Percentiles rank a stretch among this genome's conserved stretches.
Conservation (phyloP, 208 protist species). For the Leishmania martiniquensis region DNA sequence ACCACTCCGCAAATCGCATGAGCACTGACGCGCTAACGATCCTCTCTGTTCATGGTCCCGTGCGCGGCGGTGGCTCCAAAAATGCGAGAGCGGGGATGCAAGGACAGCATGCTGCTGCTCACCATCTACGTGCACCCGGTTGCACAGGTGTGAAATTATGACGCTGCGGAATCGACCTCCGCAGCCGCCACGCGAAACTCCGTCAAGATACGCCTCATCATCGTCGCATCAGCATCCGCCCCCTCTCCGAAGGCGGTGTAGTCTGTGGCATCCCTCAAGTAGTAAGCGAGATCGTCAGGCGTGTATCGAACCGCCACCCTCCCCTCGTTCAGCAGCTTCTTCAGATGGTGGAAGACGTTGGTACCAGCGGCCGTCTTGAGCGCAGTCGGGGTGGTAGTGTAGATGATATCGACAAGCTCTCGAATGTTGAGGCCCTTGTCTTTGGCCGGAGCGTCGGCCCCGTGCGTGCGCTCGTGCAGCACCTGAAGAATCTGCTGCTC, state of each 20-base stretch:
- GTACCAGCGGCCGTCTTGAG: conserved; percentile 49
- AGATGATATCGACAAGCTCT: conserved; percentile 50
- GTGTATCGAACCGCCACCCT: conserved; percentile 30
- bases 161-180: neutral
- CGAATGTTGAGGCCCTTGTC: conserved; percentile 28
- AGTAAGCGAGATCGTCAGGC: conserved; percentile 21
- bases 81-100: neutral
- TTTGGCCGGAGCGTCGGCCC: neutral
- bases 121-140: neutral
- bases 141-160: neutral
- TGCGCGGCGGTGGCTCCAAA: neutral
- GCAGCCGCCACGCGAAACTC: conserved; percentile 37
- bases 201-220: conserved; percentile 37
- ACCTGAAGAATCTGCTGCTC: conserved; percentile 62
- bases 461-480: conserved; percentile 23
- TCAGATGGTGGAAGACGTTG: conserved; percentile 72
- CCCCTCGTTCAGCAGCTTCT: conserved; percentile 55
- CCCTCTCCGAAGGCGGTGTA: conserved; percentile 53
- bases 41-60: neutral
- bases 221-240: conserved; percentile 18
- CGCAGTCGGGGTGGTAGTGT: conserved; percentile 41
- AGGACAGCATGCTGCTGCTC: neutral
- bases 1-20: neutral
- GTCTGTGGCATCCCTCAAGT: conserved; percentile 46
- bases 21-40: neutral